A percentile compares a stretch with the other conserved stretches of the same genome.
Conservation (phyloP, 495 filamentous ascomycete genomes). For the Daldinia childiae region DNA sequence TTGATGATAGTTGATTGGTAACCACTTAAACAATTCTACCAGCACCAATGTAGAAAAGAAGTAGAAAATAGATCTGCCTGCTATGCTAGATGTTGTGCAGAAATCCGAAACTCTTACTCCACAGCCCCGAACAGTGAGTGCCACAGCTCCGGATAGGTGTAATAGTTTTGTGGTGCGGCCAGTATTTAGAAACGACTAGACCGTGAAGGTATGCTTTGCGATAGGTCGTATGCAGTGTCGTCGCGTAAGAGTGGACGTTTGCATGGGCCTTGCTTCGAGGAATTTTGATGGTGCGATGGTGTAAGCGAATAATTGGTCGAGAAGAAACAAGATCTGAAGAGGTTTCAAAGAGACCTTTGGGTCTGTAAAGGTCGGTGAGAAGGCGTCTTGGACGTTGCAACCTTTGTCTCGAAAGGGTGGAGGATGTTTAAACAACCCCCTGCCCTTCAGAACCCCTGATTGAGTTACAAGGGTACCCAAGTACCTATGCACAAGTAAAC, state of each 20-base stretch:
- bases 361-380: slow-evolving; percentile 43
- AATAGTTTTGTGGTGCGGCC: slow-evolving; percentile 4
- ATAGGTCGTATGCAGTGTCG: slow-evolving; percentile 28
- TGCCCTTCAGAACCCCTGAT: slow-evolving; percentile 41
- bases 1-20: slow-evolving; percentile 16
- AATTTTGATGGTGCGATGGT: slow-evolving; percentile 10
- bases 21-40: not conserved
- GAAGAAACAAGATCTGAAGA: slow-evolving; percentile 43
- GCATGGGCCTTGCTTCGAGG: slow-evolving; percentile 30
- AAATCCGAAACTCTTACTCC: slow-evolving; percentile 23
- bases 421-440: slow-evolving; percentile 40
- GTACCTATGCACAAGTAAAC: slow-evolving; percentile 34
- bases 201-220: slow-evolving; percentile 21
- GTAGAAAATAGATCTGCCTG: slow-evolving; percentile 11
- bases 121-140: slow-evolving; percentile 20
- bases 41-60: slow-evolving; percentile 11
- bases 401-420: slow-evolving; percentile 57
- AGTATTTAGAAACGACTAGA: slow-evolving; percentile 11
- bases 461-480: slow-evolving; percentile 4
- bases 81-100: slow-evolving; percentile 26
- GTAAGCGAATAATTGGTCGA: slow-evolving; percentile 34
- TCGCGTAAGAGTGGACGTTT: slow-evolving; percentile 23
- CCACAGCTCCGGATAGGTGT: slow-evolving; percentile 12
- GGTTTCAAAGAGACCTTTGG: slow-evolving; percentile 38
- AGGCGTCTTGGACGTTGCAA: slow-evolving; percentile 53